A percentile compares a stretch with the other conserved stretches of the same genome.
These are phyloP conservation scores for Ampelocalamus luodianensis DNA, from an alignment of 176 grass and related monocot species.

Conservation along the genomic window DNA sequence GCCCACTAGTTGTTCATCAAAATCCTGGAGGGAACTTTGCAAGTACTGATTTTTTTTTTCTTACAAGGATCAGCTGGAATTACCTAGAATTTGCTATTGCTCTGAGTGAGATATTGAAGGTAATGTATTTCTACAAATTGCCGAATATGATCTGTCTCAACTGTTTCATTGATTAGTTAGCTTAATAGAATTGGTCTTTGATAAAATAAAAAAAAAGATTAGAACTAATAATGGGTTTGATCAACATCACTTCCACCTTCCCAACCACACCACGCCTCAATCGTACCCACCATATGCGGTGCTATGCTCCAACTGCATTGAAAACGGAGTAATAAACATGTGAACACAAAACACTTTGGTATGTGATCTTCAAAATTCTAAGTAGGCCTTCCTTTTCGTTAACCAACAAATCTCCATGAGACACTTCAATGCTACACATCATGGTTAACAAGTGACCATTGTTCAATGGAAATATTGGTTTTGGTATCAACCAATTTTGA, in stretches of 20 bases:
- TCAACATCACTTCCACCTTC: constrained; percentile 53
- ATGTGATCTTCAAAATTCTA: constrained; percentile 16
- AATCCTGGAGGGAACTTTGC: neutral
- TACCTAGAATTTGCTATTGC: neutral
- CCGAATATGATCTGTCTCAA: neutral
- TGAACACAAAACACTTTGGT: constrained; percentile 18
- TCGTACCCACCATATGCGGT: constrained; percentile 23
- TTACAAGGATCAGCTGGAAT: neutral
- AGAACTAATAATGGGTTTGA: constrained; percentile 14
- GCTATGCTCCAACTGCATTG: constrained; percentile 25
- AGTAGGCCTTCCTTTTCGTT: constrained; percentile 47
- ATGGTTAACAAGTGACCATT: constrained; percentile 13
- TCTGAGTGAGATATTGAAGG: neutral
- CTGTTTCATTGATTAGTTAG: neutral
- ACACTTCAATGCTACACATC: constrained; percentile 22
- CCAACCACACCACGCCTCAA: constrained; percentile 39
- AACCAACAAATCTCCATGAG: constrained; percentile 21
- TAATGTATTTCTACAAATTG: neutral
- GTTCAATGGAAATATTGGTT: neutral
- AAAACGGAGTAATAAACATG: constrained; percentile 36
- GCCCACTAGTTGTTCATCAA: neutral
- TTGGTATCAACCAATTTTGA: neutral
- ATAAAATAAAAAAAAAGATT: neutral
- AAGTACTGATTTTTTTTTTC: neutral
- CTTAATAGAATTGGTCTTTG: neutral